Percentiles rank a stretch among this genome's conserved stretches.
phyloP scores from a whole-genome alignment of 805 yeast species.

The Wickerhamiella occidentalis region DNA sequence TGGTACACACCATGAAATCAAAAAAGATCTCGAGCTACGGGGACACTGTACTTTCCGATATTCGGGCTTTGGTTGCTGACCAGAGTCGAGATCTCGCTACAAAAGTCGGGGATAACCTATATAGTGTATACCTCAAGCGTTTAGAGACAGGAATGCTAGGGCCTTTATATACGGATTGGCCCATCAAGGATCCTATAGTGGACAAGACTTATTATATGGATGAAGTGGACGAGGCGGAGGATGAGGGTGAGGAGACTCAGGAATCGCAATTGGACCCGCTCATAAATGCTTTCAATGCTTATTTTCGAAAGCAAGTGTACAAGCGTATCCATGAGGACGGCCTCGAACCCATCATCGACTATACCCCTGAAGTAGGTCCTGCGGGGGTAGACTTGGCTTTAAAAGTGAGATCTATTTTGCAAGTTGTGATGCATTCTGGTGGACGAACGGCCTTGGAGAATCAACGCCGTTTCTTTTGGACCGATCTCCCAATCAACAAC shows the following conservation, averaged over 20 bases:
- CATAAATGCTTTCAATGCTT: constrained; percentile 20
- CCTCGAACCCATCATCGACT: constrained; percentile 18
- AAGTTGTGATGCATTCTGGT: background rate
- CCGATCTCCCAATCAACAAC: background rate
- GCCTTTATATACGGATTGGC: constrained; percentile 49
- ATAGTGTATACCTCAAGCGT: constrained; percentile 6
- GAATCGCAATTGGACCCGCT: constrained; percentile 13
- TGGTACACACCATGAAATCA: background rate
- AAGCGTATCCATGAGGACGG: constrained; percentile 16
- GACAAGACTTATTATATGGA: constrained; percentile 14
- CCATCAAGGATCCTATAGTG: constrained; percentile 28
- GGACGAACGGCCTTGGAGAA: background rate
- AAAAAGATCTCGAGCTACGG: background rate
- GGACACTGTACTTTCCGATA: background rate
- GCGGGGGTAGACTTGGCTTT: background rate
- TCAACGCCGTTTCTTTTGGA: background rate
- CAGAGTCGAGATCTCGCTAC: background rate
- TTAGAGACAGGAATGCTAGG: constrained; percentile 7
- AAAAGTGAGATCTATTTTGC: background rate
- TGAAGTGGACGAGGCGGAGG: constrained; percentile 14
- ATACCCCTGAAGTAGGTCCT: constrained; percentile 16
- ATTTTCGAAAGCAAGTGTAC: constrained; percentile 19
- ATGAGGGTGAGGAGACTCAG: constrained; percentile 7
- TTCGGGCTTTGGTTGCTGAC: background rate
- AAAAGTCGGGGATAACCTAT: background rate